These are phyloP conservation scores for Fusarium incarnatum DNA, from an alignment of 2,329 filamentous ascomycete species.

Conservation along the genomic window DNA sequence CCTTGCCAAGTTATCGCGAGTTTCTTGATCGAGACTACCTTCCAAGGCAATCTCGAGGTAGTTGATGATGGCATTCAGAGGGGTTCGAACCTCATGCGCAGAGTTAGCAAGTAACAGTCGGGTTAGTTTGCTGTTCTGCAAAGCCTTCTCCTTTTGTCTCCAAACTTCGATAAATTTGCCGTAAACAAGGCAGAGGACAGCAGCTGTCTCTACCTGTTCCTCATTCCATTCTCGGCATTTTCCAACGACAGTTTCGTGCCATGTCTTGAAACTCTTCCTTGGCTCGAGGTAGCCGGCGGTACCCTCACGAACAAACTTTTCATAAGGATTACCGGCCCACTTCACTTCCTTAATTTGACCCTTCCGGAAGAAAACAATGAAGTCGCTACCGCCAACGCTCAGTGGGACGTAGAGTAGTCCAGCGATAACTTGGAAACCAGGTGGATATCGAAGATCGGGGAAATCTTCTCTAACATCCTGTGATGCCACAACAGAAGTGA, in stretches of 20 bases:
- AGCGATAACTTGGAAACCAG: constrained; percentile 81
- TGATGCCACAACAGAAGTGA: constrained; percentile 81
- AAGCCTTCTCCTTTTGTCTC: constrained; percentile 86
- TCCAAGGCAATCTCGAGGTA: constrained; percentile 93
- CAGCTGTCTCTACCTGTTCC: constrained; percentile 88
- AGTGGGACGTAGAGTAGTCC: constrained; percentile 86
- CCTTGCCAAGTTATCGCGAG: constrained; percentile 82
- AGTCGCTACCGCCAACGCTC: constrained; percentile 79
- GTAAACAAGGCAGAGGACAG: constrained; percentile 88
- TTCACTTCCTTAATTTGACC: constrained; percentile 81
- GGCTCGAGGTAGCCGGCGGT: constrained; percentile 82
- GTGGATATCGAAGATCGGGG: constrained; percentile 81
- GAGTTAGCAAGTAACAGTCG: constrained; percentile 85
- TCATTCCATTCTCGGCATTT: constrained; percentile 90
- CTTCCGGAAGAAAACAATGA: constrained; percentile 91
- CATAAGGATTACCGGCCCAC: constrained; percentile 89
- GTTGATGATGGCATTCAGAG: constrained; percentile 93
- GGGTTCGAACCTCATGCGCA: constrained; percentile 90
- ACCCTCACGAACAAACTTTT: constrained; percentile 78
- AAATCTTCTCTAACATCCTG: constrained; percentile 83
- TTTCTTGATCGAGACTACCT: constrained; percentile 81
- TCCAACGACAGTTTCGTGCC: constrained; percentile 83
- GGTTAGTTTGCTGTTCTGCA: constrained; percentile 86
- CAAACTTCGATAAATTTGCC: constrained; percentile 93
- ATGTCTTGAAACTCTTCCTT: constrained; percentile 80